Evolutionary conservation across 106 monocot species (phyloP), one percentile per base, ranked within the genome.

Genomic region (Gastrodia elata): DNA sequence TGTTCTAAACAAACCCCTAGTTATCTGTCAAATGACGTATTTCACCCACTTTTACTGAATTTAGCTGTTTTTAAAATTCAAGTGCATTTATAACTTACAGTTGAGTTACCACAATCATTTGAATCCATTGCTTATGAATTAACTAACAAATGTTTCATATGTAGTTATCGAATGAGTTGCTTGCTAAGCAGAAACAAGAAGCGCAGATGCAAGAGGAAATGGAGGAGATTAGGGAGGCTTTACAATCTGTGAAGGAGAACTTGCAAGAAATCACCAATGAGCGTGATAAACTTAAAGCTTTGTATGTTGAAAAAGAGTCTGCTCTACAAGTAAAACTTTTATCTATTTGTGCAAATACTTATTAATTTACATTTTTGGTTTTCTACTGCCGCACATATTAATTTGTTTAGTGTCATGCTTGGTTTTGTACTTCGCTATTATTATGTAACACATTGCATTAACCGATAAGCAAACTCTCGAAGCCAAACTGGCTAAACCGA

Each of bases 81-180:
- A 30, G 13, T 32, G 30, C 9, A 30, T 13, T 13, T 61, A 24
- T 10, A 30, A 32, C 30, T 61, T 61, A 61, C 27, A 24, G 27
- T 61, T 61, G 9, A 0, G 22, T 52, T 18, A 22, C 30, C 9
- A 61, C 27, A 61, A 13, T 61, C 61, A 13, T 61, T n/a, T 61
- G 0, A 32, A 61, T 30, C 52, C 4, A 32, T 30, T 32, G 61
- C 61, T 61, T n/a, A 61, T 30, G 61, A 61, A 32, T 13, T 61
- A 32, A 13, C 13, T 41, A 69, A 25, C 39, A 16, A 40, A 5
- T 35, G 25, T 24, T 69, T 40, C 16, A 35, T 79, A 44, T 61
- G 65, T 61, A 98, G 98, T 83, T 98, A 74, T 46, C 78, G 58
- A 83, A 90, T 76, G 93, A 98, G 71, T 83, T 98, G 59, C 81